Percentiles rank a stretch among this genome's conserved stretches.
These are phyloP conservation scores for Lojkania enalia DNA, from an alignment of 2,329 filamentous ascomycete genomes.

Conservation along the genomic window DNA sequence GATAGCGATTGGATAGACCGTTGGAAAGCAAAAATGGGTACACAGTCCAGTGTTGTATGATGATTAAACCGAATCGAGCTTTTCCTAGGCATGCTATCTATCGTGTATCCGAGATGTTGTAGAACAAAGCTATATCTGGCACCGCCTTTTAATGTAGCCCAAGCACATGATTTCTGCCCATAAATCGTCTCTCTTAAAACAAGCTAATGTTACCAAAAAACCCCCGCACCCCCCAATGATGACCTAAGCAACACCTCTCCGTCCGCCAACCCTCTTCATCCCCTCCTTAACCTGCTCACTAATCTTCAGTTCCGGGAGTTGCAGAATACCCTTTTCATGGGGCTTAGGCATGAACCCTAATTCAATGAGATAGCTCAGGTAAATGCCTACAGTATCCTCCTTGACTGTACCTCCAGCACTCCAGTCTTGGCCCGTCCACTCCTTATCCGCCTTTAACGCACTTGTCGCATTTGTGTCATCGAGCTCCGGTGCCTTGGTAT, in stretches of 20 bases:
- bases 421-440: slow-evolving; percentile 62
- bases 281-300: slow-evolving; percentile 54
- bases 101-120: too few relatives aligned
- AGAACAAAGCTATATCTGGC: too few relatives aligned
- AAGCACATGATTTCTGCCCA: too few relatives aligned
- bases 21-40: too few relatives aligned
- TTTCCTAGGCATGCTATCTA: too few relatives aligned
- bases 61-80: too few relatives aligned
- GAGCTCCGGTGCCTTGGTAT: slow-evolving; percentile 72
- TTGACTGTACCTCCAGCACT: slow-evolving; percentile 61
- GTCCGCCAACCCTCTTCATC: slow-evolving; percentile 57
- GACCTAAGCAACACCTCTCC: slow-evolving; percentile 49
- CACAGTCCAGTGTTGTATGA: too few relatives aligned
- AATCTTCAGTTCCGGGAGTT: slow-evolving; percentile 52
- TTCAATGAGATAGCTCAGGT: slow-evolving; percentile 64
- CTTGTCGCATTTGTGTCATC: slow-evolving; percentile 70
- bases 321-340: slow-evolving; percentile 31
- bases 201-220: too few relatives aligned
- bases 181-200: too few relatives aligned
- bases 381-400: slow-evolving; percentile 64
- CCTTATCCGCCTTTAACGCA: slow-evolving; percentile 65
- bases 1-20: too few relatives aligned
- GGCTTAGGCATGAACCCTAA: slow-evolving; percentile 64
- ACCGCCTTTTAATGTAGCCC: too few relatives aligned
- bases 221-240: too few relatives aligned